Evolutionary conservation across 495 filamentous ascomycete species (phyloP), one percentile per base, ranked within the genome.

Genomic region (Talaromyces ruber): DNA sequence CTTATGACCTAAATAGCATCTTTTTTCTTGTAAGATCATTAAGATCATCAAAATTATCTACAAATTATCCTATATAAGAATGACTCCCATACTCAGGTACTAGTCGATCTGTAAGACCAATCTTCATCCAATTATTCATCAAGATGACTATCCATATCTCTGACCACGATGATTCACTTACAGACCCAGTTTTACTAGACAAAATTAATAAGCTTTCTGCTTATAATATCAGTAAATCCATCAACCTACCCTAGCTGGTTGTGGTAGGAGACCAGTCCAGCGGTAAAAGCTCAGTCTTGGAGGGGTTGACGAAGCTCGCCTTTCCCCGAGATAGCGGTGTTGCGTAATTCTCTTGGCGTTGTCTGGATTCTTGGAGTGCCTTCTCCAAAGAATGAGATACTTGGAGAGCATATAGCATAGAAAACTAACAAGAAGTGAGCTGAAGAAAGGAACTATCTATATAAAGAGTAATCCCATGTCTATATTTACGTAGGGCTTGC

Each of bases 271-370:
- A 79, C 52, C 74, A 79, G 45, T 72, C 64, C 3, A 76, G 72
- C 54, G 78, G 78, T 5, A 81, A 81, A 63, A 76, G 72, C 52
- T 79, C 76, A 1, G 70, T 79, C 0, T 64, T 81, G 1, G 76
- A 81, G 58, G 76, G 75, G 6, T 61, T 82, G n/a, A 81, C 76
- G 1, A 64, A 65, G 1, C 51, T 81, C 6, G 70, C 69, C 0
- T 81, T 81, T 53, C 80, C 79, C 0, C 66, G 78, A 2, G 68
- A 75, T 45, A 76, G 69, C 22, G 71, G 65, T n/a, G n/a, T n/a
- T n/a, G n/a, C n/a, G n/a, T n/a, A n/a, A n/a, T n/a, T n/a, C n/a
- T n/a, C n/a, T n/a, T n/a, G n/a, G n/a, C n/a, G n/a, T n/a, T n/a
- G n/a, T n/a, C n/a, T n/a, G n/a, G n/a, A n/a, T n/a, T n/a, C n/a